phyloP scores from a whole-genome alignment of 116 monocot species.

The Thalassia testudinum region DNA sequence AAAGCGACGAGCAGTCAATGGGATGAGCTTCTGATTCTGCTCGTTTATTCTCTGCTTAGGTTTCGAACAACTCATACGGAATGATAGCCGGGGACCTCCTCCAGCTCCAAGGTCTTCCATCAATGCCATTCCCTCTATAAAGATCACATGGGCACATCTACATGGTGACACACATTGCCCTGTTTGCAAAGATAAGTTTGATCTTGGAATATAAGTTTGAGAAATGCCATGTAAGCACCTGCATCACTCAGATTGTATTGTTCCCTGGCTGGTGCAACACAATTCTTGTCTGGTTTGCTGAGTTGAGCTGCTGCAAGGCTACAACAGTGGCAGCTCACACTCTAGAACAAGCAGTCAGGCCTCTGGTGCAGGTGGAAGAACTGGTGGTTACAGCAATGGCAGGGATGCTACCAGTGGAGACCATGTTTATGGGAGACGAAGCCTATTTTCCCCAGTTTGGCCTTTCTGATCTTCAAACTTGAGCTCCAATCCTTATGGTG shows the following conservation, averaged over 20 bases:
- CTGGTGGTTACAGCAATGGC: neutral
- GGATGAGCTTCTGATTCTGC: too few relatives aligned
- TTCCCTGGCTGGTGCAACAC: conserved; percentile 54
- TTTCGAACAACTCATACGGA: too few relatives aligned
- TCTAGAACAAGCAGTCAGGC: conserved; percentile 9
- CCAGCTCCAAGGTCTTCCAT: too few relatives aligned
- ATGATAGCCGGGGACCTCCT: too few relatives aligned
- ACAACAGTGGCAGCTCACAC: neutral
- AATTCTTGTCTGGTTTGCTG: conserved; percentile 70
- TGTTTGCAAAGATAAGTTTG: conserved; percentile 53
- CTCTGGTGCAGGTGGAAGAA: conserved; percentile 9
- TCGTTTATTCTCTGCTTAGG: too few relatives aligned
- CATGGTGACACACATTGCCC: too few relatives aligned
- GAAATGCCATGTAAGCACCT: too few relatives aligned
- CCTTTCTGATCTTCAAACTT: conserved; percentile 56
- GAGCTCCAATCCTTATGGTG: too few relatives aligned
- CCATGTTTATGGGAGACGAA: conserved; percentile 21
- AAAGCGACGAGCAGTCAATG: too few relatives aligned
- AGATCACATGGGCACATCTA: too few relatives aligned
- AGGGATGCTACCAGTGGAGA: conserved; percentile 4
- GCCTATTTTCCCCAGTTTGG: conserved; percentile 34
- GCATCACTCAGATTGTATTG: conserved; percentile 68
- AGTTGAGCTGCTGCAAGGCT: conserved; percentile 19
- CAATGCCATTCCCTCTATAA: too few relatives aligned
- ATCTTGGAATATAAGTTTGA: conserved; percentile 29